Conservation (phyloP, 2,329 filamentous ascomycete genomes). For the Helotiales sp. region DNA sequence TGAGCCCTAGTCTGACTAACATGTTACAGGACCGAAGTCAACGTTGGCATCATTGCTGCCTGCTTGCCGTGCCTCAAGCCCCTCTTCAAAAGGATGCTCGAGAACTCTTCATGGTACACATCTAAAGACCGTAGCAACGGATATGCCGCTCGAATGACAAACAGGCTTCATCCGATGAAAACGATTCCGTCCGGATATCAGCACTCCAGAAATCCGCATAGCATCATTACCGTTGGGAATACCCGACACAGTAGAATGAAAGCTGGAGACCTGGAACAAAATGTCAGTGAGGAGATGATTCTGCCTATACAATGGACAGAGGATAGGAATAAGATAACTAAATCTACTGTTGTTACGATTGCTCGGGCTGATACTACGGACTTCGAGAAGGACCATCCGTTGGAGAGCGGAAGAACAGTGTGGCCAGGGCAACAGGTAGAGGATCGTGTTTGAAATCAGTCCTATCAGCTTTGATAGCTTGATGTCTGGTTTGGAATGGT, state of each 20-base stretch:
- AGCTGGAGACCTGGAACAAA: not conserved
- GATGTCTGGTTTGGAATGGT: too few species aligned
- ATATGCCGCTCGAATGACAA: not conserved
- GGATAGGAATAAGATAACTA: not conserved
- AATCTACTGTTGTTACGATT: slow-evolving; percentile 14
- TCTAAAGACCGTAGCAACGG: not conserved
- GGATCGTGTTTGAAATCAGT: not conserved
- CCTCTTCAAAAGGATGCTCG: slow-evolving; percentile 36
- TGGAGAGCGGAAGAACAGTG: not conserved
- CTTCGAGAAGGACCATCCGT: not conserved
- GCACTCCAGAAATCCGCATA: not conserved
- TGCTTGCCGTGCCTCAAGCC: slow-evolving; percentile 50
- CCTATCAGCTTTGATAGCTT: too few species aligned
- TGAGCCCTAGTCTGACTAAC: not conserved
- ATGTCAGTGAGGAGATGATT: not conserved
- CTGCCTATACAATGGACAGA: not conserved
- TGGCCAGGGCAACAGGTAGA: not conserved
- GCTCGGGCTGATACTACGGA: not conserved
- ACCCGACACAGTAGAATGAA: not conserved
- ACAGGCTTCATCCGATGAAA: not conserved
- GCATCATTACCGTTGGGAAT: not conserved
- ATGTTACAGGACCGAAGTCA: slow-evolving; percentile 47
- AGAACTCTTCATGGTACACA: slow-evolving; percentile 2
- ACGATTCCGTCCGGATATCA: not conserved
- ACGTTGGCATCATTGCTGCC: slow-evolving; percentile 49